These are phyloP conservation scores for Xerocomellus amylosporus DNA, from an alignment of 768 basidiomycete species.

Conservation along the genomic window DNA sequence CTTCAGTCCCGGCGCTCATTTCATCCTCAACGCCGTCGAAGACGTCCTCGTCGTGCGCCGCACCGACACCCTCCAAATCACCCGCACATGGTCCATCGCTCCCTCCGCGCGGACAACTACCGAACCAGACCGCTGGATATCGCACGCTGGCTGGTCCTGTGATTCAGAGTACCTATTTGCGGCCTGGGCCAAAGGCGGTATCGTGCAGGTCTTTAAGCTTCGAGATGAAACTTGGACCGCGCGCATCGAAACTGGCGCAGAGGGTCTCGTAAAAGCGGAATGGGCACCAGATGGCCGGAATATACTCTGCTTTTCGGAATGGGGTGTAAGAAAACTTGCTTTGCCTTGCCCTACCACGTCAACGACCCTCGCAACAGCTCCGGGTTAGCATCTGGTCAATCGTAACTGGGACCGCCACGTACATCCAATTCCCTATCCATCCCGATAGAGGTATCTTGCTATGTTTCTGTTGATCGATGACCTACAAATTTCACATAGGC, in stretches of 20 bases:
- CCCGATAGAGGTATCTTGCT: slow-evolving; percentile 62
- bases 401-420: slow-evolving; percentile 66
- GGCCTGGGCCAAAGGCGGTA: slow-evolving; percentile 66
- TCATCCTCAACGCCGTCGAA: slow-evolving; percentile 76
- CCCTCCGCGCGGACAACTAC: slow-evolving; percentile 44
- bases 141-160: slow-evolving; percentile 80
- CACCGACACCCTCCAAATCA: slow-evolving; percentile 79
- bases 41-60: slow-evolving; percentile 82
- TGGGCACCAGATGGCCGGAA: slow-evolving; percentile 88
- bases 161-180: slow-evolving; percentile 87
- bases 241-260: slow-evolving; percentile 74
- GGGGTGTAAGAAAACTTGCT: slow-evolving; percentile 66
- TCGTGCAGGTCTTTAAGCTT: slow-evolving; percentile 76
- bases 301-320: slow-evolving; percentile 87
- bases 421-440: slow-evolving; percentile 84
- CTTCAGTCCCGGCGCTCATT: slow-evolving; percentile 86
- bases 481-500: slow-evolving; percentile 39
- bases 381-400: slow-evolving; percentile 87
- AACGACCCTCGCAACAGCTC: slow-evolving; percentile 47
- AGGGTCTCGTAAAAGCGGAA: slow-evolving; percentile 82
- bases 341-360: background rate
- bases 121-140: slow-evolving; percentile 47
- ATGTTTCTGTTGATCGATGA: background rate
- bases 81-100: slow-evolving; percentile 74
- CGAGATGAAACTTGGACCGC: slow-evolving; percentile 77